Evolutionary conservation across 2,329 filamentous ascomycete species (phyloP).

Genomic region (Xylariomycetidae sp.): DNA sequence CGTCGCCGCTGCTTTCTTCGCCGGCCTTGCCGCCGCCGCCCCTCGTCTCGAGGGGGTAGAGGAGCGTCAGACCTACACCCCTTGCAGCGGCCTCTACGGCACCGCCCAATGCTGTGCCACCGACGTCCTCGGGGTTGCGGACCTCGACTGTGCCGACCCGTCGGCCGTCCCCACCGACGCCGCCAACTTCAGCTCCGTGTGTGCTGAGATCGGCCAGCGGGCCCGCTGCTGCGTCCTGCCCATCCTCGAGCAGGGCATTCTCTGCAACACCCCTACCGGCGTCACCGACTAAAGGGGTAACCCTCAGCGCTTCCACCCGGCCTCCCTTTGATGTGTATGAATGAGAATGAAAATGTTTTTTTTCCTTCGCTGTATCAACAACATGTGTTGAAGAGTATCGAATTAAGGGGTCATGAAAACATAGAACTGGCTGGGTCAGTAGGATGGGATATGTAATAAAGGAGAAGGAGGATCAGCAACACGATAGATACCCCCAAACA

Average conservation of each 20-base stretch:
- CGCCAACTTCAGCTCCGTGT: conserved; percentile 39
- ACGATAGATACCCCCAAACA: background rate
- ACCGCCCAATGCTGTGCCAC: conserved; percentile 57
- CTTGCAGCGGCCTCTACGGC: conserved; percentile 37
- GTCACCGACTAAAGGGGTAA: conserved; percentile 13
- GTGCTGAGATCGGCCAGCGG: conserved; percentile 38
- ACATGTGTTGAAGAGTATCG: too few species aligned
- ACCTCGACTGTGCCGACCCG: conserved; percentile 47
- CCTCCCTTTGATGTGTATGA: background rate
- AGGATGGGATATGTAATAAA: background rate
- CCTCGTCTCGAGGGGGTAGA: conserved; percentile 13
- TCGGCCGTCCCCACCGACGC: conserved; percentile 32
- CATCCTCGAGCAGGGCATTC: conserved; percentile 30
- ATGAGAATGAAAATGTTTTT: background rate
- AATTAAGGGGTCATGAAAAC: too few species aligned
- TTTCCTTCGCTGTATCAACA: too few species aligned
- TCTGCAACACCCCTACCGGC: conserved; percentile 27
- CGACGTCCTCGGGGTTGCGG: conserved; percentile 44
- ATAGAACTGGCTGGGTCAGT: too few species aligned
- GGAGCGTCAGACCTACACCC: conserved; percentile 26
- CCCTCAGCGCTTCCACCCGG: too few species aligned
- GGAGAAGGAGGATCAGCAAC: background rate
- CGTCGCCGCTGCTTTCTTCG: conserved; percentile 14
- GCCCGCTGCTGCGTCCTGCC: conserved; percentile 49
- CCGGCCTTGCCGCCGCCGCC: conserved; percentile 14